Evolutionary conservation across 768 basidiomycete species (phyloP).

Genomic region (Collybiopsis luxurians): DNA sequence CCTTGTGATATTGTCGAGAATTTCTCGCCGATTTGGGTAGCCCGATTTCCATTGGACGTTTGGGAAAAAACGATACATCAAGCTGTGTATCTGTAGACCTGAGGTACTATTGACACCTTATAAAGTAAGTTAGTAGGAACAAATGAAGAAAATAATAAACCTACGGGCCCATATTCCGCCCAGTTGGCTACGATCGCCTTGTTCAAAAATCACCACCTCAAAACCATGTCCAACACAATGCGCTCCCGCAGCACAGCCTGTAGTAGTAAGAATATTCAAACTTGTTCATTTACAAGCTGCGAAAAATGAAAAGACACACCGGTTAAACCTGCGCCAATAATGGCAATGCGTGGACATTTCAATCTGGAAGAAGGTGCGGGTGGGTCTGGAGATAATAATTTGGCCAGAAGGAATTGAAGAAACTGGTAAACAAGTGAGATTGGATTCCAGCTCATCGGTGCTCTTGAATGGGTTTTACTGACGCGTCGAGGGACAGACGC

Average conservation of each 20-base stretch:
- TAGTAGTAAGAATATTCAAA: not conserved
- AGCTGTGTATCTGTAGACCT: slow-evolving; percentile 7
- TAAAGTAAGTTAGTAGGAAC: not conserved
- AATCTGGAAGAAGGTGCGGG: not conserved
- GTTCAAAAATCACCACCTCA: slow-evolving; percentile 3
- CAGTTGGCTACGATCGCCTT: not conserved
- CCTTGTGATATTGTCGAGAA: not conserved
- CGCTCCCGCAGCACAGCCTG: not conserved
- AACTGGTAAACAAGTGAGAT: slow-evolving; percentile 2
- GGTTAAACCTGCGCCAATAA: slow-evolving; percentile 2
- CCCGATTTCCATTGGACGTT: slow-evolving; percentile 6
- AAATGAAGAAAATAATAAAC: not conserved
- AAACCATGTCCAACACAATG: slow-evolving; percentile 8
- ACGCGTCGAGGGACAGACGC: not conserved
- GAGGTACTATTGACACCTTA: slow-evolving; percentile 6
- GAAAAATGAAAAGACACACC: no score
- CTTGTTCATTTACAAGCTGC: no score
- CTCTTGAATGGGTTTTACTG: not conserved
- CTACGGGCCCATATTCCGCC: slow-evolving; percentile 9
- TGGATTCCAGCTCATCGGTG: slow-evolving; percentile 1
- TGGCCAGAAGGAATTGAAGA: not conserved
- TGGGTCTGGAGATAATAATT: not conserved
- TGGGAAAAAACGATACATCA: slow-evolving; percentile 9
- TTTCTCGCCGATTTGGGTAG: slow-evolving; percentile 3
- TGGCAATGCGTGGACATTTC: slow-evolving; percentile 1